Evolutionary conservation across 2,329 filamentous ascomycete genomes (phyloP).

Genomic region (Claviceps cyperi): DNA sequence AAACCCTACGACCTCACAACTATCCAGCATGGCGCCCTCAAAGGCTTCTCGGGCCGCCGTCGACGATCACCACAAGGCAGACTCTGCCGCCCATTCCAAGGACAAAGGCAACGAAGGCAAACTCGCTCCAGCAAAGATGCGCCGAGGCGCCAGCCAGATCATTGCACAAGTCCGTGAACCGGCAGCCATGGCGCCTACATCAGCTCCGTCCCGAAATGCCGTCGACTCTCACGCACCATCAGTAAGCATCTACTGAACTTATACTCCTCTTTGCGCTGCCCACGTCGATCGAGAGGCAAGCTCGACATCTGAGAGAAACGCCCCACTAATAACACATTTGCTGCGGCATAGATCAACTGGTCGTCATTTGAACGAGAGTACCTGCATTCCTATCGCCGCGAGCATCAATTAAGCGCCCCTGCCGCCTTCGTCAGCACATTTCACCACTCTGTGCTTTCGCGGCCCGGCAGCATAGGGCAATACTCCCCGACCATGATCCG

Average conservation of each 20-base stretch:
- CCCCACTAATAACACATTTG: conserved; percentile 5
- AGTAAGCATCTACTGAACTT: conserved; percentile 14
- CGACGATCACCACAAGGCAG: conserved; percentile 32
- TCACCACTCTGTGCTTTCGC: conserved; percentile 45
- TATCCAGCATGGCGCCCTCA: conserved; percentile 25
- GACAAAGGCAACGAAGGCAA: conserved; percentile 28
- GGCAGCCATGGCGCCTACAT: conserved; percentile 22
- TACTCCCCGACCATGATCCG: conserved; percentile 65
- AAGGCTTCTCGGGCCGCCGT: conserved; percentile 29
- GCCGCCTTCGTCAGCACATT: conserved; percentile 53
- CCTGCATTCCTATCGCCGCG: conserved; percentile 61
- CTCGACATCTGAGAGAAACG: neutral
- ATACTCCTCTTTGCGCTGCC: neutral
- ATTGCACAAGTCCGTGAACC: conserved; percentile 24
- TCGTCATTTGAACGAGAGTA: conserved; percentile 49
- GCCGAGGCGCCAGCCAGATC: conserved; percentile 37
- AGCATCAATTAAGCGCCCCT: conserved; percentile 56
- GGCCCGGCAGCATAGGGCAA: conserved; percentile 49
- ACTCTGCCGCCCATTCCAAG: conserved; percentile 23
- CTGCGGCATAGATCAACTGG: conserved; percentile 43
- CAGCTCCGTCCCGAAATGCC: conserved; percentile 16
- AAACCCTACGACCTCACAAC: neutral
- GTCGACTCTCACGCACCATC: conserved; percentile 19
- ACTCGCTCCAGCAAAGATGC: conserved; percentile 37
- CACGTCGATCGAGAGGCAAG: neutral